phyloP scores from a whole-genome alignment of 2,329 filamentous ascomycete genomes.

The Daldinia sp. region DNA sequence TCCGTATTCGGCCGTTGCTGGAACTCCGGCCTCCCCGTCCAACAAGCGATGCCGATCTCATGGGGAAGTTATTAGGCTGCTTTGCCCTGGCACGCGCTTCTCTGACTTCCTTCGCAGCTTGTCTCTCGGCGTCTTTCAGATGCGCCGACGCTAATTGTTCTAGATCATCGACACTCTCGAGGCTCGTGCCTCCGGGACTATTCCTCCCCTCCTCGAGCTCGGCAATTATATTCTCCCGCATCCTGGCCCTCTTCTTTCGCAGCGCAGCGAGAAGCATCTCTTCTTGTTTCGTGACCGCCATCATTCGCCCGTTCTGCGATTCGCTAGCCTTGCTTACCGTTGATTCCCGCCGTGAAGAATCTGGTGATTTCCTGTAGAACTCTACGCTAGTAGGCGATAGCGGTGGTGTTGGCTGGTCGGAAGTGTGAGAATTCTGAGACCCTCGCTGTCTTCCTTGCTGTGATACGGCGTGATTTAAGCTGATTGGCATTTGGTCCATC shows the following conservation, averaged over 20 bases:
- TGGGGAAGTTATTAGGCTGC: slow-evolving; percentile 20
- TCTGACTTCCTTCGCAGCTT: slow-evolving; percentile 27
- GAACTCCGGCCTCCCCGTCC: slow-evolving; percentile 14
- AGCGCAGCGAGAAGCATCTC: slow-evolving; percentile 69
- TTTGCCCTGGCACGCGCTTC: slow-evolving; percentile 32
- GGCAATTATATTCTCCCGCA: slow-evolving; percentile 62
- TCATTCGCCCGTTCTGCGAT: slow-evolving; percentile 59
- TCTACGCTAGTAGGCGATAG: slow-evolving; percentile 66
- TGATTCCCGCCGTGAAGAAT: slow-evolving; percentile 53
- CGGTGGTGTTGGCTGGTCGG: slow-evolving; percentile 62
- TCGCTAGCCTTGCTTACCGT: slow-evolving; percentile 44
- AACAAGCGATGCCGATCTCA: slow-evolving; percentile 30
- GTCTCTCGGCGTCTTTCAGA: slow-evolving; percentile 29
- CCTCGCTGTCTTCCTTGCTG: slow-evolving; percentile 35
- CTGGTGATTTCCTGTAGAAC: slow-evolving; percentile 58
- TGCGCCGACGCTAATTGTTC: slow-evolving; percentile 24
- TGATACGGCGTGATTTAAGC: slow-evolving; percentile 33
- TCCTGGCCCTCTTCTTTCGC: slow-evolving; percentile 67
- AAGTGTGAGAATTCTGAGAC: slow-evolving; percentile 48
- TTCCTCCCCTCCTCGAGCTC: slow-evolving; percentile 57
- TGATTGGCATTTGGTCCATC: slow-evolving; percentile 31
- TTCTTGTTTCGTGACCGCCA: slow-evolving; percentile 70
- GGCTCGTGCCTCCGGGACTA: slow-evolving; percentile 21
- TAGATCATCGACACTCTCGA: slow-evolving; percentile 25
- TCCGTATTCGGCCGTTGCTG: slow-evolving; percentile 20